Evolutionary conservation across 1,139 yeast species (phyloP), one percentile per base, ranked within the genome.

Genomic region (Dujonia santamariae): DNA sequence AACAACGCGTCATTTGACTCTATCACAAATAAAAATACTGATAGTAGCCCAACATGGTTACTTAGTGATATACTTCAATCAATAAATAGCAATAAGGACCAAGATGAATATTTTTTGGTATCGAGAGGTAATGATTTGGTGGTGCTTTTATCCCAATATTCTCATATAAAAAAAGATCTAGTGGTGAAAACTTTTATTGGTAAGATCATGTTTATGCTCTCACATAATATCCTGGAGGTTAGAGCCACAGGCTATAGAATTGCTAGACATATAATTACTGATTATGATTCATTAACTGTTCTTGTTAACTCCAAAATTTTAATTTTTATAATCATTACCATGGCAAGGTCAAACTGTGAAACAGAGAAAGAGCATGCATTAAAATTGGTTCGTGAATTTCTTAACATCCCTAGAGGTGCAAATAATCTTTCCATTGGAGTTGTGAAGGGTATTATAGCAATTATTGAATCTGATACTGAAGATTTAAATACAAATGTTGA

Each of bases 351-450:
- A 6, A 56, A 66, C 21, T 58, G 74, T 12, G 59, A 65, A 29
- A 67, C 77, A 19, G 97, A 90, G 50, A 73, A 92, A 42, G 80
- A 80, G 30, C 90, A 90, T 50, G 95, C 96, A 0, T 49, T 92
- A 25, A 84, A 82, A 48, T 62, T 90, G 20, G 59, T 87, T 1
- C 67, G 97, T 22, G 63, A 71, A 29, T 78, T 85, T 40, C 51
- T 85, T 8, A 78, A 72, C 27, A 65, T 78, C 2, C 76, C 75
- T 2, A 67, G 63, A 24, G 90, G 90, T 0, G 60, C 72, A 3
- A 63, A 67, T 19, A 72, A 73, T 41, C 53, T 88, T 9, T 74
- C 83, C 2, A 65, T 75, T 22, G 87, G 95, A 0, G 72, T 85
- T 3, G 65, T 85, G 1, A 78, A 88, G 38, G 80, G 95, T 1